These are phyloP conservation scores for Irpex rosettiformis DNA, from an alignment of 1,284 basidiomycete species.

Conservation along the genomic window DNA sequence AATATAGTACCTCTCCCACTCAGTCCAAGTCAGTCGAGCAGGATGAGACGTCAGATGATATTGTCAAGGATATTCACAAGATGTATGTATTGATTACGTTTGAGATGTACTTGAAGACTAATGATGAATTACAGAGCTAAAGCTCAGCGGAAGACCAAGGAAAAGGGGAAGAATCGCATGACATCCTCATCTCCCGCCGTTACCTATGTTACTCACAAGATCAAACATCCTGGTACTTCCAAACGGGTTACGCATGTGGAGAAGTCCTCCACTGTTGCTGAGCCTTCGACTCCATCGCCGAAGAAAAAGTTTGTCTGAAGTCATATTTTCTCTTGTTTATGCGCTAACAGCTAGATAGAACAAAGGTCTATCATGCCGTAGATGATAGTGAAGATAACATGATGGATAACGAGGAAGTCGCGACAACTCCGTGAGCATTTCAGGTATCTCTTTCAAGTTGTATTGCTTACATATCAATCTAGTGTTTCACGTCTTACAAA, in stretches of 20 bases:
- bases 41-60: no score
- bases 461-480: no score
- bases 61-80: no score
- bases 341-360: neutral
- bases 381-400: neutral
- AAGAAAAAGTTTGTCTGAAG: neutral
- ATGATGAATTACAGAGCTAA: no score
- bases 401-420: neutral
- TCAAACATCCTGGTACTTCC: neutral
- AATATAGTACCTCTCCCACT: no score
- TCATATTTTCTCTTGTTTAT: neutral
- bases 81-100: no score
- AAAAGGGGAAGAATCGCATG: neutral
- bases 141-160: neutral
- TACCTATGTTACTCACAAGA: neutral
- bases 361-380: neutral
- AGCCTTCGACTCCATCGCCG: neutral
- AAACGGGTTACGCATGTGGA: no score
- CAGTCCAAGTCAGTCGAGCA: no score
- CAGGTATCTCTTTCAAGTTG: no score
- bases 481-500: neutral
- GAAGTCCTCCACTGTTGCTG: no score
- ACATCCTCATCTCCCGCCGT: neutral
- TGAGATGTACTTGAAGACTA: no score
- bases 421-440: neutral